phyloP scores from a whole-genome alignment of 2,329 filamentous ascomycete genomes.

The Basipetospora chlamydospora region DNA sequence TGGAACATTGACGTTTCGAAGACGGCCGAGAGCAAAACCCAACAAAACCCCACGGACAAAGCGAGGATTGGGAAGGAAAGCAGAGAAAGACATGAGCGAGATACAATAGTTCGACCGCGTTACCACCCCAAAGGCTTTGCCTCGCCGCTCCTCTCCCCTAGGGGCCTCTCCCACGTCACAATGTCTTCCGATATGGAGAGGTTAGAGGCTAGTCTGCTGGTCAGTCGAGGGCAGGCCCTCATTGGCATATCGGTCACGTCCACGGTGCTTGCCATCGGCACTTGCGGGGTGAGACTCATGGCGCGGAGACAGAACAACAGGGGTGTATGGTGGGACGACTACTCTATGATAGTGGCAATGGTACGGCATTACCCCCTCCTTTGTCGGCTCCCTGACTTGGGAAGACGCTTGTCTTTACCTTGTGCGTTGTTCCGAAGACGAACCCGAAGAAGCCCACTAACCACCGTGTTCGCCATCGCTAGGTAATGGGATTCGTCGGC shows the following conservation, averaged over 20 bases:
- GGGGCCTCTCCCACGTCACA: neutral
- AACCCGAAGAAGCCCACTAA: too few species aligned
- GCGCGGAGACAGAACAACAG: slow-evolving; percentile 14
- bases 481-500: slow-evolving; percentile 19
- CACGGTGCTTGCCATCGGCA: slow-evolving; percentile 17
- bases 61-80: neutral
- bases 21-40: neutral
- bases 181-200: neutral
- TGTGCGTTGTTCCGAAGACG: too few species aligned
- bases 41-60: neutral
- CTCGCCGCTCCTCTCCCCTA: neutral
- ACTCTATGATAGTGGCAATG: slow-evolving; percentile 17
- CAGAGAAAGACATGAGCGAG: neutral
- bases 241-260: slow-evolving; percentile 20
- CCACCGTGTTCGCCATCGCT: too few species aligned
- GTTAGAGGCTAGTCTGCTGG: slow-evolving; percentile 1
- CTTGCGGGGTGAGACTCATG: slow-evolving; percentile 18
- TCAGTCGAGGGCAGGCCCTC: slow-evolving; percentile 18
- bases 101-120: neutral
- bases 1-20: neutral
- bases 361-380: slow-evolving; percentile 10
- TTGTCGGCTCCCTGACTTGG: too few species aligned
- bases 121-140: neutral
- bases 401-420: neutral
- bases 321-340: slow-evolving; percentile 18